phyloP scores from a whole-genome alignment of 495 filamentous ascomycete species.

The Xanthoparmelia taractica region DNA sequence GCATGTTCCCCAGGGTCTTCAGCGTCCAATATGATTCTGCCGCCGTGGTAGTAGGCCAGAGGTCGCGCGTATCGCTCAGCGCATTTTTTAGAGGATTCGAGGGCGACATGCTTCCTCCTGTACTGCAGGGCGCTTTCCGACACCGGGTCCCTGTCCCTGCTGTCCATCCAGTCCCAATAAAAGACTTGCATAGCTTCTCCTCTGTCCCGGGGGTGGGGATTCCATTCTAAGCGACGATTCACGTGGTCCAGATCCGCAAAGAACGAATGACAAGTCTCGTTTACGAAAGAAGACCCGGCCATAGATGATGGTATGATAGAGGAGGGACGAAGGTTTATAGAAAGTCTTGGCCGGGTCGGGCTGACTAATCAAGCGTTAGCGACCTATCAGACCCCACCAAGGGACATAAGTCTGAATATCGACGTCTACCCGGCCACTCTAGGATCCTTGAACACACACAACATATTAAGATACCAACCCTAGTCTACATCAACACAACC shows the following conservation, averaged over 20 bases:
- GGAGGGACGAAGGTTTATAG: background rate
- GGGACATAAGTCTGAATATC: no score
- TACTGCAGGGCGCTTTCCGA: background rate
- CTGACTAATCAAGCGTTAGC: background rate
- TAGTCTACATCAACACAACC: no score
- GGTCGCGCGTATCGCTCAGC: background rate
- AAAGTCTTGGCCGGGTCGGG: background rate
- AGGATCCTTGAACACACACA: no score
- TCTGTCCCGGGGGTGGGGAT: background rate
- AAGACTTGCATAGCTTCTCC: background rate
- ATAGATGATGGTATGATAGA: background rate
- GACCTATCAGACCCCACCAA: background rate
- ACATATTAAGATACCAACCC: no score
- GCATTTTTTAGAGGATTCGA: background rate
- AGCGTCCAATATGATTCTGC: slow-evolving; percentile 2
- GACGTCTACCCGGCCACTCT: no score
- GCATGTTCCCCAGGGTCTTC: background rate
- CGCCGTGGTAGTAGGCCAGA: background rate
- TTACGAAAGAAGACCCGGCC: background rate
- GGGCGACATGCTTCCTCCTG: background rate
- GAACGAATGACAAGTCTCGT: background rate
- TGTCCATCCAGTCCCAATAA: no score
- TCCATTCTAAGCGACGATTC: background rate
- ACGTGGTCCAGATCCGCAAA: background rate
- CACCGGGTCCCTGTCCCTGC: background rate